A percentile compares a stretch with the other conserved stretches of the same genome.
phyloP scores from a whole-genome alignment of 805 yeast genomes.

The Candida koratica region DNA sequence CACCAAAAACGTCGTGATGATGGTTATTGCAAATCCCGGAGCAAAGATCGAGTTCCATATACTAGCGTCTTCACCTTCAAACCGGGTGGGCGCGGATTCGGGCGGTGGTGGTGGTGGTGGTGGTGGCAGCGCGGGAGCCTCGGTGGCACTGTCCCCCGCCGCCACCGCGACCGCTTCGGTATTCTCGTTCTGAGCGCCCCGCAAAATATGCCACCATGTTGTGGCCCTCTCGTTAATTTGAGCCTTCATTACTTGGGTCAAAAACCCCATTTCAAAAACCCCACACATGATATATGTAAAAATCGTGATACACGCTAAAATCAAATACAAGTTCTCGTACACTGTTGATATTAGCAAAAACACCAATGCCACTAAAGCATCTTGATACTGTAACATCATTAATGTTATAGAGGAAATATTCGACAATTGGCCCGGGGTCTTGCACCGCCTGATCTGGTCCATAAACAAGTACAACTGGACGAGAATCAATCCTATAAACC shows the following conservation, averaged over 20 bases:
- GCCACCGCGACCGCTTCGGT: neutral
- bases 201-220: conserved; percentile 60
- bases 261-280: conserved; percentile 70
- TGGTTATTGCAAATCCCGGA: conserved; percentile 23
- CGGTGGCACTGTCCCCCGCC: conserved; percentile 8
- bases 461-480: conserved; percentile 55
- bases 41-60: conserved; percentile 26
- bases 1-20: conserved; percentile 47
- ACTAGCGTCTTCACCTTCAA: conserved; percentile 14
- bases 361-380: conserved; percentile 63
- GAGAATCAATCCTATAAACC: conserved; percentile 41
- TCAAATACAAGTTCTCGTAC: conserved; percentile 54
- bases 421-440: conserved; percentile 77
- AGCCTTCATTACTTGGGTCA: conserved; percentile 60
- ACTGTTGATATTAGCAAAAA: conserved; percentile 57
- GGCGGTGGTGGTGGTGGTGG: conserved; percentile 4
- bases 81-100: conserved; percentile 11
- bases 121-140: conserved; percentile 6
- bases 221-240: conserved; percentile 70
- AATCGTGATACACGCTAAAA: conserved; percentile 67
- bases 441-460: conserved; percentile 65
- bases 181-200: conserved; percentile 42
- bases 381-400: conserved; percentile 65
- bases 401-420: conserved; percentile 54
- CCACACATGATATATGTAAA: conserved; percentile 65